Evolutionary conservation across 2,329 filamentous ascomycete genomes (phyloP).

Genomic region (Pseudogymnoascus sp.): DNA sequence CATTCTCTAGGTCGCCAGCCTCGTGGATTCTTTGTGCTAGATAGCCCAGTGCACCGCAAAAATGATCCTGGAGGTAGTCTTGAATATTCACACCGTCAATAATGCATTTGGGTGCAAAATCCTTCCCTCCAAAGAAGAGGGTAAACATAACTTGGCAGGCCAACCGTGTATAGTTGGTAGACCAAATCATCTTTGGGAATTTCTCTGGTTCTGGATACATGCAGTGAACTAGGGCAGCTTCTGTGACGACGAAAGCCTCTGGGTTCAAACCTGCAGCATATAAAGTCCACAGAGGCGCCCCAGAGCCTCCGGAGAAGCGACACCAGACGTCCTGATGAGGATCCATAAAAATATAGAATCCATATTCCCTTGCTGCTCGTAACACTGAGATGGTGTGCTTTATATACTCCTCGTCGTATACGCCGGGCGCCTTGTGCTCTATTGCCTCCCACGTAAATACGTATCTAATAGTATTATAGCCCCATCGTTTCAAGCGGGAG

Average conservation of each 20-base stretch:
- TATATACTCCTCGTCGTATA: slow-evolving; percentile 92
- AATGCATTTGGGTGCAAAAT: slow-evolving; percentile 93
- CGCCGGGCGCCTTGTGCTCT: slow-evolving; percentile 81
- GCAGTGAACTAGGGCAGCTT: slow-evolving; percentile 92
- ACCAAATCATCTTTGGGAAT: slow-evolving; percentile 99
- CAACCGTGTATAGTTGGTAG: slow-evolving; percentile 88
- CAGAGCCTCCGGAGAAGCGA: slow-evolving; percentile 85
- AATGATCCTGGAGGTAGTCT: slow-evolving; percentile 86
- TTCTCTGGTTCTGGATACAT: slow-evolving; percentile 76
- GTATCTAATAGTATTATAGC: slow-evolving; percentile 95
- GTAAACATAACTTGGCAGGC: slow-evolving; percentile 89
- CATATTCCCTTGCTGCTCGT: slow-evolving; percentile 77
- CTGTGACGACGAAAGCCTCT: slow-evolving; percentile 72
- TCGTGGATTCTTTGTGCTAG: slow-evolving; percentile 80
- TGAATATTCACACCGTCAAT: slow-evolving; percentile 95
- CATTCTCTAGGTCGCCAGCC: slow-evolving; percentile 78
- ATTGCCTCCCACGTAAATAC: slow-evolving; percentile 99
- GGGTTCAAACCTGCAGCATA: slow-evolving; percentile 92
- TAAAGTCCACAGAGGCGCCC: slow-evolving; percentile 94
- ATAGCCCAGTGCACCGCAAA: slow-evolving; percentile 70
- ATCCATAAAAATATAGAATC: slow-evolving; percentile 97
- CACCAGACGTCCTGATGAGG: slow-evolving; percentile 99
- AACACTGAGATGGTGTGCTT: slow-evolving; percentile 82
- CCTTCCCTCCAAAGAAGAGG: slow-evolving; percentile 81
- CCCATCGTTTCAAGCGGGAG: slow-evolving; percentile 74